Evolutionary conservation across 768 basidiomycete species (phyloP).

Genomic region (Russula dissimulans): DNA sequence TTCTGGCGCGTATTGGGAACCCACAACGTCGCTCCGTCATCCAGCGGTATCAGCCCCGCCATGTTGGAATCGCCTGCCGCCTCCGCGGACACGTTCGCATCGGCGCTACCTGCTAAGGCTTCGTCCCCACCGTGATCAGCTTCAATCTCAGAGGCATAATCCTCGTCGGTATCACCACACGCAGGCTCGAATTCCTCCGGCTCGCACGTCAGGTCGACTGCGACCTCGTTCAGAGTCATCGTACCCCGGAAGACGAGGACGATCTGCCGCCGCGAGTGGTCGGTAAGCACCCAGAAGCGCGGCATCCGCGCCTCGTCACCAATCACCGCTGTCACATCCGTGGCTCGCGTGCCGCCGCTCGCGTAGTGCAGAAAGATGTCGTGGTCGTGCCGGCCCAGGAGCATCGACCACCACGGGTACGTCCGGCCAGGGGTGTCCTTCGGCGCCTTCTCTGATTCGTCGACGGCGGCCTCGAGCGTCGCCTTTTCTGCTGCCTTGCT

Average conservation of each 20-base stretch:
- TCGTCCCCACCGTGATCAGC: conserved; percentile 22
- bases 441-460: conserved; percentile 49
- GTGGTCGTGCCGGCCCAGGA: conserved; percentile 72
- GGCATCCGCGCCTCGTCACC: conserved; percentile 68
- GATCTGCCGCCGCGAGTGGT: conserved; percentile 63
- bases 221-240: conserved; percentile 81
- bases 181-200: conserved; percentile 49
- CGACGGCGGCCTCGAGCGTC: conserved; percentile 54
- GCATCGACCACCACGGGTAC: conserved; percentile 79
- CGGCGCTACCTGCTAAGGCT: neutral
- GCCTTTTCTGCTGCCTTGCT: conserved; percentile 43
- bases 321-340: conserved; percentile 37
- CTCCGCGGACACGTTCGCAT: neutral
- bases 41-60: neutral
- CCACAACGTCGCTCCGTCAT: neutral
- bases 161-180: conserved; percentile 16
- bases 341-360: conserved; percentile 13
- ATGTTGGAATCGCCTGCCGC: neutral
- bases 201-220: conserved; percentile 78
- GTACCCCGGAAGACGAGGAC: conserved; percentile 62
- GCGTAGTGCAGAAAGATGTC: conserved; percentile 71
- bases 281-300: conserved; percentile 79
- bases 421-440: neutral
- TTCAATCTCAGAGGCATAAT: conserved; percentile 1
- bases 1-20: neutral